A percentile compares a stretch with the other conserved stretches of the same genome.
phyloP scores from a whole-genome alignment of 371 early-diverging fungal genomes.

The Apophysomyces variabilis region DNA sequence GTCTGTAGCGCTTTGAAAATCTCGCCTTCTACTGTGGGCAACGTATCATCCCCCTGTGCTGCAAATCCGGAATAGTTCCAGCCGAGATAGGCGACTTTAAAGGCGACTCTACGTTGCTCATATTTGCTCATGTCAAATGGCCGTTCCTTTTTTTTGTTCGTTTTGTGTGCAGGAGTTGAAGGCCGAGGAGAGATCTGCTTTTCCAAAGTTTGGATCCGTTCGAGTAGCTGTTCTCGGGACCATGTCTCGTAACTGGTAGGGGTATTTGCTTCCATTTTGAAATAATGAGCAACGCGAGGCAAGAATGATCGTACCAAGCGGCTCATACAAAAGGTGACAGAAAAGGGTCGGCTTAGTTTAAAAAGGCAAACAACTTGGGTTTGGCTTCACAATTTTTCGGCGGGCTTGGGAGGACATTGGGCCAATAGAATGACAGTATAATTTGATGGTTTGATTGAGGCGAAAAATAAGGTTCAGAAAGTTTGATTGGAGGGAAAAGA shows the following conservation, averaged over 20 bases:
- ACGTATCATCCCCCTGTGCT: slow-evolving; percentile 56
- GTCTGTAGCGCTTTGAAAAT: slow-evolving; percentile 79
- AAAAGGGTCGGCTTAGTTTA: background rate
- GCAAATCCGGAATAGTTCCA: slow-evolving; percentile 93
- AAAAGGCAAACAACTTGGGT: too few relatives aligned
- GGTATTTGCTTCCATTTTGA: background rate
- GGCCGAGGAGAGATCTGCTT: background rate
- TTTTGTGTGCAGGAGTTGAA: background rate
- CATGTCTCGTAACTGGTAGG: slow-evolving; percentile 3
- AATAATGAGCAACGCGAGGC: background rate
- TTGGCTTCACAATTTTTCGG: too few relatives aligned
- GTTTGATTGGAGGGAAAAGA: too few relatives aligned
- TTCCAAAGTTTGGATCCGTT: slow-evolving; percentile 42
- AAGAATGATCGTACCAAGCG: slow-evolving; percentile 1
- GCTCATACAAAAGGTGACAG: background rate
- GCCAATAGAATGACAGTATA: too few relatives aligned
- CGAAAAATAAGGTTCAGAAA: too few relatives aligned
- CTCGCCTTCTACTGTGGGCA: slow-evolving; percentile 84
- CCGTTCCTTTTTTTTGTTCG: slow-evolving; percentile 37
- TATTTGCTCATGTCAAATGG: slow-evolving; percentile 84
- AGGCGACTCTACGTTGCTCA: slow-evolving; percentile 79
- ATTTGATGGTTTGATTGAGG: too few relatives aligned
- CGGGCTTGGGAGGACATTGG: too few relatives aligned
- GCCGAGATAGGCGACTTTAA: slow-evolving; percentile 91
- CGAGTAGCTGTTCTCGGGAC: slow-evolving; percentile 42